Conservation (phyloP, 345 rosid species). For the Corchorus olitorius region DNA sequence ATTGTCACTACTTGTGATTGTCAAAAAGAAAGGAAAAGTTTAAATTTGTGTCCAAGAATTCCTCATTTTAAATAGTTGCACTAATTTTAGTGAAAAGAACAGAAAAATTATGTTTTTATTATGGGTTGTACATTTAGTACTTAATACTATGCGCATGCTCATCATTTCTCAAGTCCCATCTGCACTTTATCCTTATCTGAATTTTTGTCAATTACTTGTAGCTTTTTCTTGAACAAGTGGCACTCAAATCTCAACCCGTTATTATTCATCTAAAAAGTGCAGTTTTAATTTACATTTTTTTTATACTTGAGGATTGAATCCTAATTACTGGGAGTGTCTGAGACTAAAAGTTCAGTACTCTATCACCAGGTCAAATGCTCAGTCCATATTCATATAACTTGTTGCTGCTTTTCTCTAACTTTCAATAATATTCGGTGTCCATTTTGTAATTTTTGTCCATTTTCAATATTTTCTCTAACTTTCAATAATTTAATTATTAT, state of each 20-base stretch:
- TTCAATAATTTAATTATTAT: no score
- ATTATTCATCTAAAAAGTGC: background rate
- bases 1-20: no score
- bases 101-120: no score
- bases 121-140: background rate
- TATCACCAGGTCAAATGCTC: no score
- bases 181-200: background rate
- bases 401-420: no score
- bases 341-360: no score
- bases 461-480: no score
- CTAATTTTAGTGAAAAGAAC: no score
- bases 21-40: no score
- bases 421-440: no score
- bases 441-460: no score
- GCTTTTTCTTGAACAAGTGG: background rate
- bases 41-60: background rate
- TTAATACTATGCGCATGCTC: background rate
- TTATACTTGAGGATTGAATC: background rate
- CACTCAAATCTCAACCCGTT: background rate
- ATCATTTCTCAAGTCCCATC: background rate
- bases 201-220: background rate
- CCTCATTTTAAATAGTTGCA: background rate
- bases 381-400: no score
- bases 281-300: background rate
- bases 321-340: background rate